These are phyloP conservation scores for Torulaspora delbrueckii DNA, from an alignment of 805 yeast genomes.

Conservation along the genomic window DNA sequence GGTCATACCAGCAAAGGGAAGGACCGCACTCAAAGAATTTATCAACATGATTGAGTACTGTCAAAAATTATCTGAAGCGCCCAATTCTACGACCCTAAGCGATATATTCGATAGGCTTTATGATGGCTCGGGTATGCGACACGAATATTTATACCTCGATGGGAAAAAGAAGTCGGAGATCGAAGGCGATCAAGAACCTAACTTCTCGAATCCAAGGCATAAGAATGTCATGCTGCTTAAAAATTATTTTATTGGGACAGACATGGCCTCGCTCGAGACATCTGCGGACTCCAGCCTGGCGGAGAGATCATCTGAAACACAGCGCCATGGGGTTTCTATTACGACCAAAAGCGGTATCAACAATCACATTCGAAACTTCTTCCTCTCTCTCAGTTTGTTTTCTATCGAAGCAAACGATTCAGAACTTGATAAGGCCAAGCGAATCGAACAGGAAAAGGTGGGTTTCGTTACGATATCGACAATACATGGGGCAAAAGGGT, in stretches of 20 bases:
- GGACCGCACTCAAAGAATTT: constrained; percentile 21
- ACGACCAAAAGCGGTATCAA: constrained; percentile 1
- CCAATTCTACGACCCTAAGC: constrained; percentile 11
- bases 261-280: constrained; percentile 2
- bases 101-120: constrained; percentile 31
- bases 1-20: constrained; percentile 22
- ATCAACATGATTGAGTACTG: constrained; percentile 24
- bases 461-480: constrained; percentile 61
- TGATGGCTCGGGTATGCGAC: constrained; percentile 29
- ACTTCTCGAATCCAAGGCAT: constrained; percentile 26
- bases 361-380: constrained; percentile 31
- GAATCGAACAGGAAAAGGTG: constrained; percentile 19
- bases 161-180: constrained; percentile 25
- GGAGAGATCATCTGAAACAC: background rate
- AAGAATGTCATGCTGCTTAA: constrained; percentile 25
- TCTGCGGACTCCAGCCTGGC: background rate
- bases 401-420: constrained; percentile 24
- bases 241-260: constrained; percentile 22
- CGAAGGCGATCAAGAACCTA: constrained; percentile 19
- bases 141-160: constrained; percentile 25
- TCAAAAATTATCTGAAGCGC: constrained; percentile 11
- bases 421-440: constrained; percentile 12
- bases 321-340: background rate
- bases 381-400: constrained; percentile 37
- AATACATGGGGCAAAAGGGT: constrained; percentile 87